Evolutionary conservation across 2,329 filamentous ascomycete species (phyloP).

Genomic region (Mollisia scopiformis): DNA sequence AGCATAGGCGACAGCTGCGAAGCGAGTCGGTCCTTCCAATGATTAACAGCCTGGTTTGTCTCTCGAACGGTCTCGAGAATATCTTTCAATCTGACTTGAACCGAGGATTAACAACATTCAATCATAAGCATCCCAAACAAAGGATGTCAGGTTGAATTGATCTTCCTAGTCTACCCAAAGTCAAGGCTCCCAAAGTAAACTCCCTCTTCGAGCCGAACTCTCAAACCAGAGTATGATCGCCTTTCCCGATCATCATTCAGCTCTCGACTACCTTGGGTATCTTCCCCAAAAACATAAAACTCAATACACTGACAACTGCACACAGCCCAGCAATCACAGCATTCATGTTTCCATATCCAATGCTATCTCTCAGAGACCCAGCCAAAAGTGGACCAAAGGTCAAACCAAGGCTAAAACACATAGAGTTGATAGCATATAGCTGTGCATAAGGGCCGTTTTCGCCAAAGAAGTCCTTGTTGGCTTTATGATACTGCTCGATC

Average conservation of each 20-base stretch:
- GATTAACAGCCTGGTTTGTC: too few relatives aligned
- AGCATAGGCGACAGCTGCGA: too few relatives aligned
- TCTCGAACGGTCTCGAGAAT: too few relatives aligned
- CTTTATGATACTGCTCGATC: constrained; percentile 56
- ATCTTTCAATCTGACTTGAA: too few relatives aligned
- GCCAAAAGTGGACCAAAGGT: constrained; percentile 61
- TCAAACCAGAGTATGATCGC: neutral
- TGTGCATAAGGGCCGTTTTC: constrained; percentile 63
- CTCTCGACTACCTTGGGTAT: constrained; percentile 7
- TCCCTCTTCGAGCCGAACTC: neutral
- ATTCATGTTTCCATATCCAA: constrained; percentile 61
- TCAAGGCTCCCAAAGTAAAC: too few relatives aligned
- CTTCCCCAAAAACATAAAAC: constrained; percentile 26
- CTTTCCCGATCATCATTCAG: neutral
- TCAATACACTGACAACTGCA: constrained; percentile 21
- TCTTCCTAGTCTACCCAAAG: too few relatives aligned
- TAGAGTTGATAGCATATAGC: constrained; percentile 66
- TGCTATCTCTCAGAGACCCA: constrained; percentile 51
- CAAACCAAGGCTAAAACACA: constrained; percentile 62
- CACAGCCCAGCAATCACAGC: constrained; percentile 29
- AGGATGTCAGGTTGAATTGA: too few relatives aligned
- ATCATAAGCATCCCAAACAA: too few relatives aligned
- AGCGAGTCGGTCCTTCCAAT: too few relatives aligned
- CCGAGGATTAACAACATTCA: too few relatives aligned
- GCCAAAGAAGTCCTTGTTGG: constrained; percentile 58